Base-by-base conservation (phyloP, 176 grass and related monocot genomes). In the Ananas comosus region DNA sequence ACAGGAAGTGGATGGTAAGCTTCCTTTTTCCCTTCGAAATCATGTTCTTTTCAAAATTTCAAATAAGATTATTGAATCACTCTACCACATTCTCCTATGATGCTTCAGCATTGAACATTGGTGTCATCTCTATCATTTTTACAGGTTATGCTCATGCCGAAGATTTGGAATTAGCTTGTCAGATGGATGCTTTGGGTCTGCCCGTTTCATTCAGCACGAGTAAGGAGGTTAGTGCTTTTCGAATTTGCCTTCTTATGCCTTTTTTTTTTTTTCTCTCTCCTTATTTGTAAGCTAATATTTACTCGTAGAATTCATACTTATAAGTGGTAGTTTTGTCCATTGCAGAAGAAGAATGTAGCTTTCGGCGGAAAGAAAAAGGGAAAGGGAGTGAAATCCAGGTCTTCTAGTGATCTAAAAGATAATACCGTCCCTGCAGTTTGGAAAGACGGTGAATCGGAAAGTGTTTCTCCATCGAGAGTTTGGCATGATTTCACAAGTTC, bases 111-210 rank as follows among this genome's bases (percentile, higher is more conserved):
- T 54, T 21, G 12, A 66, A 68, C 59, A 72, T 70, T 14, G 64
- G 27, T 87, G 27, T 70, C 58, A 57, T 64, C 10, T 87, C 65
- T 80, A 16, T 65, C 42, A 0, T 56, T 68, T 71, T 42, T 72
- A 57, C 61, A 85, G 72, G 67, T 12, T 11, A 72, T 63, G 63
- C 42, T 0, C 66, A 64, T 70, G 76, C 80, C 72, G 83, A 91
- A 85, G 86, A 92, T 83, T 67, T 90, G 68, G 86, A 97, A 85
- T 78, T 97, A 77, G 68, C 84, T 71, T 65, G 73, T 67, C 77
- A 87, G 65, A 90, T 97, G 93, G 86, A 85, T 83, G 80, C 81
- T 67, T 78, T 97, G 77, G 93, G 93, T 75, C 89, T 97, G 73
- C 93, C 93, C 74, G 74, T 92, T 74, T 90, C 89, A 50, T 97